Percentiles rank a stretch among this genome's conserved stretches.
These are phyloP conservation scores for Acorus calamus DNA, from an alignment of 106 monocot species.

Conservation along the genomic window DNA sequence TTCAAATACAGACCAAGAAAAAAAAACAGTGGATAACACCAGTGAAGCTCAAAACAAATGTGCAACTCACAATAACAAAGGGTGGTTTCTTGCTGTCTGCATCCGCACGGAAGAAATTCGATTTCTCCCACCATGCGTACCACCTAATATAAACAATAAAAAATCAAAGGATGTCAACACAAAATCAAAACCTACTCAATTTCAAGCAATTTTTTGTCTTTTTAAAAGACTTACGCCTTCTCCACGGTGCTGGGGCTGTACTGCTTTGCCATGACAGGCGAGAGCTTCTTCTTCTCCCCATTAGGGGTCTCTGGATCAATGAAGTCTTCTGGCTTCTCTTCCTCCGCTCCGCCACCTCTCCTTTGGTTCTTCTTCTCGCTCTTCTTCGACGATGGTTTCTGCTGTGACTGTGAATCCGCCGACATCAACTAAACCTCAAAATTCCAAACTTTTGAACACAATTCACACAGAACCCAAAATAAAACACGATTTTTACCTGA, in stretches of 20 bases:
- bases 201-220: not conserved
- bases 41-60: not conserved
- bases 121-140: conserved; percentile 90
- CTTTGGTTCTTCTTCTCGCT: conserved; percentile 50
- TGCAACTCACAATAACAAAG: conserved; percentile 78
- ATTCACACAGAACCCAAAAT: not conserved
- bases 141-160: conserved; percentile 34
- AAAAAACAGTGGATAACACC: too few relatives aligned
- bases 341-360: conserved; percentile 23
- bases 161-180: not conserved
- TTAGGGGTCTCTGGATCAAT: conserved; percentile 55
- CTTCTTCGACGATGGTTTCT: conserved; percentile 45
- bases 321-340: conserved; percentile 73
- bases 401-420: conserved; percentile 23
- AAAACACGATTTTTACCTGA: conserved; percentile 33
- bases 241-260: conserved; percentile 86
- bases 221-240: conserved; percentile 59
- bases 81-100: conserved; percentile 59
- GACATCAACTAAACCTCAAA: too few relatives aligned
- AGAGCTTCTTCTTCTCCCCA: conserved; percentile 83
- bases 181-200: not conserved
- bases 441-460: too few relatives aligned
- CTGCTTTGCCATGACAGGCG: conserved; percentile 81
- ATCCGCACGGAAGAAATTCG: conserved; percentile 70
- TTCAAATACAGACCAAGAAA: too few relatives aligned